Percentiles rank a stretch among this genome's conserved stretches.
phyloP scores from a whole-genome alignment of 1,284 basidiomycete species.

The Moesziomyces antarcticus region DNA sequence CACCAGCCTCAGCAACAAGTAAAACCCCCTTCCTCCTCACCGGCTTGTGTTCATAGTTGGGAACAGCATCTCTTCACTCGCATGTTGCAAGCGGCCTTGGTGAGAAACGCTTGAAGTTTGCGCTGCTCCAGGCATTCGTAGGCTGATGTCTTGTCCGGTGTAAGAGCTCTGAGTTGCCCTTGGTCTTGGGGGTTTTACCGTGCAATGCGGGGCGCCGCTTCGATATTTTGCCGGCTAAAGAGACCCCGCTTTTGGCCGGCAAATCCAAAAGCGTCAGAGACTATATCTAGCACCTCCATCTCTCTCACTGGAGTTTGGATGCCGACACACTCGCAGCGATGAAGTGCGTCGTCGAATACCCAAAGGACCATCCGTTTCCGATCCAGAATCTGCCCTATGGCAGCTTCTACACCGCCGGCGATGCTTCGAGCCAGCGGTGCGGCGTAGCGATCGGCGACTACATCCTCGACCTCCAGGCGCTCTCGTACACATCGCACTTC shows the following conservation, averaged over 20 bases:
- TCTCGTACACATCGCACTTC: constrained; percentile 16
- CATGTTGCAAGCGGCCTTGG: too few relatives aligned
- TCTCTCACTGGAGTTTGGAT: too few relatives aligned
- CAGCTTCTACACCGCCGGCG: constrained; percentile 25
- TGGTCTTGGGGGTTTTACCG: neutral
- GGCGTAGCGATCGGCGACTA: constrained; percentile 48
- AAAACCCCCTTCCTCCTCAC: neutral
- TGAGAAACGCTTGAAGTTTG: too few relatives aligned
- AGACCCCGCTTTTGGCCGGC: neutral
- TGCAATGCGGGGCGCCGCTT: neutral
- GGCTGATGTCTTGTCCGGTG: too few relatives aligned
- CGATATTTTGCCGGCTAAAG: neutral
- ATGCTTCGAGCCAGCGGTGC: constrained; percentile 9
- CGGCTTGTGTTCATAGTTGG: too few relatives aligned
- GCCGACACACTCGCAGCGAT: constrained; percentile 1
- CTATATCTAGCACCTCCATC: too few relatives aligned
- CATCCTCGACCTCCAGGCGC: constrained; percentile 43
- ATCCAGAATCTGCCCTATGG: constrained; percentile 55
- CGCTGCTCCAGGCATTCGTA: too few relatives aligned
- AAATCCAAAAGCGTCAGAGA: too few relatives aligned
- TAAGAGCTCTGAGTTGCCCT: too few relatives aligned
- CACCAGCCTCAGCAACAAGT: constrained; percentile 7
- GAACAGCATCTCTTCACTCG: too few relatives aligned
- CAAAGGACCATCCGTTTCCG: constrained; percentile 40
- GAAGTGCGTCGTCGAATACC: constrained; percentile 23